Evolutionary conservation across 176 grass and related monocot species (phyloP).

Genomic region (Saccharum spontaneum): DNA sequence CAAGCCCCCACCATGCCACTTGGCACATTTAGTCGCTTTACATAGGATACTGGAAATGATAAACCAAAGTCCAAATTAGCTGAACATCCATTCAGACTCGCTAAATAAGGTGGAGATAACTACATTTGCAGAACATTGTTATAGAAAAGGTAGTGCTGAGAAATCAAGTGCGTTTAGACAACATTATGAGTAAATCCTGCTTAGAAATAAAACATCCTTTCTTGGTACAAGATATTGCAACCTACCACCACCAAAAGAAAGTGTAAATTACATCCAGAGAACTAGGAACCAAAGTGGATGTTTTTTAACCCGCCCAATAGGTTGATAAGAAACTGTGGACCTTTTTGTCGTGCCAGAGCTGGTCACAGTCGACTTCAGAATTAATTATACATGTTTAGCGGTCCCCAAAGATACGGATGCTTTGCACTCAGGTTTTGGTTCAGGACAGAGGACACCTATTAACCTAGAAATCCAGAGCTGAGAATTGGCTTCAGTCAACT

Average conservation of each 20-base stretch:
- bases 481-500: not conserved
- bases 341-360: not conserved
- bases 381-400: not conserved
- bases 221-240: not conserved
- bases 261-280: not conserved
- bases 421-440: not conserved
- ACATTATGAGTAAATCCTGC: not conserved
- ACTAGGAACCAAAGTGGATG: not conserved
- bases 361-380: not conserved
- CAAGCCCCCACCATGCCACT: conserved; percentile 96
- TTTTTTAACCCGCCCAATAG: not conserved
- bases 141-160: not conserved
- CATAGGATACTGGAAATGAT: conserved; percentile 72
- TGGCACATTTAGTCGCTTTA: conserved; percentile 85
- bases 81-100: not conserved
- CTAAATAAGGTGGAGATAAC: conserved; percentile 2
- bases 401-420: not conserved
- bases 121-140: not conserved
- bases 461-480: not conserved
- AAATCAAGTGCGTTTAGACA: not conserved
- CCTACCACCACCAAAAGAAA: not conserved
- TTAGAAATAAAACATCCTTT: not conserved
- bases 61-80: conserved; percentile 40
- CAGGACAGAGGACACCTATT: not conserved
- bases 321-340: not conserved